Conservation (phyloP, 148 eudicot species). For the Persicaria maculosa region DNA sequence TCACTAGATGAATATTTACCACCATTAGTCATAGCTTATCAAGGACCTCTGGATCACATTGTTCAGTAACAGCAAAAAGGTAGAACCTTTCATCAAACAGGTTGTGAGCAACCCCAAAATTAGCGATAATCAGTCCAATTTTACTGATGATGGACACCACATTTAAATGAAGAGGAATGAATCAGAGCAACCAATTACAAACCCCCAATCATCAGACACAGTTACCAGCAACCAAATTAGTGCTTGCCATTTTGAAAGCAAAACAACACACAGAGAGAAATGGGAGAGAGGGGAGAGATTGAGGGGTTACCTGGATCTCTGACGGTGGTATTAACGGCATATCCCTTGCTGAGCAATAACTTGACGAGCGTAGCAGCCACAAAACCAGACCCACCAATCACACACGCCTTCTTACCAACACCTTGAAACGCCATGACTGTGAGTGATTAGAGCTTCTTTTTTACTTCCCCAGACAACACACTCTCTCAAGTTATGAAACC, state of each 20-base stretch:
- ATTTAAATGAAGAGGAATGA: neutral
- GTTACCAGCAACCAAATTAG: neutral
- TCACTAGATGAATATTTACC: too few relatives aligned
- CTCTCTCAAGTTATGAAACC: too few relatives aligned
- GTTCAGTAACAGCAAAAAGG: too few relatives aligned
- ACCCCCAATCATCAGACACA: neutral
- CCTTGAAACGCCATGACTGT: constrained; percentile 16
- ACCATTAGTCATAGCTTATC: too few relatives aligned
- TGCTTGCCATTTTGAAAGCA: neutral
- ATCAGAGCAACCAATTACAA: neutral
- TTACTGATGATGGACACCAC: neutral
- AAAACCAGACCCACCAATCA: constrained; percentile 55
- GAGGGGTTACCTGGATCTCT: constrained; percentile 44
- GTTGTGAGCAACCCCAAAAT: neutral
- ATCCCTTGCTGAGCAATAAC: constrained; percentile 36
- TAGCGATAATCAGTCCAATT: neutral
- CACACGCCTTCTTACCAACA: constrained; percentile 33
- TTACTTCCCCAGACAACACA: too few relatives aligned
- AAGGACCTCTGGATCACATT: neutral
- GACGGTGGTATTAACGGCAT: constrained; percentile 55
- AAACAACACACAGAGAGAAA: neutral
- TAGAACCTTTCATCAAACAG: constrained; percentile 2
- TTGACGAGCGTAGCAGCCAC: constrained; percentile 48
- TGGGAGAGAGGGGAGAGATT: neutral
- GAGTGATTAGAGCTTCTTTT: neutral